A percentile compares a stretch with the other conserved stretches of the same genome.
Evolutionary conservation across 495 filamentous ascomycete species (phyloP).

Genomic region (Lophium mytilinum): DNA sequence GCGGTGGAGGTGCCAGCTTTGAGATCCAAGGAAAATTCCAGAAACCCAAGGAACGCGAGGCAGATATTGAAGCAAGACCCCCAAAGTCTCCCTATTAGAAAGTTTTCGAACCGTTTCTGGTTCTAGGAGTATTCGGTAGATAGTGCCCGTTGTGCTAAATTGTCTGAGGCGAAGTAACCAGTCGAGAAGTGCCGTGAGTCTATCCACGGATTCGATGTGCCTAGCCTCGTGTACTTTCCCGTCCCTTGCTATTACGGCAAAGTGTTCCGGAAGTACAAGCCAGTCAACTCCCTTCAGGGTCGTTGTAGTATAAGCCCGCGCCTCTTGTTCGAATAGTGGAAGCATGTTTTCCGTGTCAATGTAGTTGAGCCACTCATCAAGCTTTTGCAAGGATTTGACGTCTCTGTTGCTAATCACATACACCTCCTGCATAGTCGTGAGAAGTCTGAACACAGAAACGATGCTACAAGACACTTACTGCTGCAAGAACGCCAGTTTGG

Average conservation of each 20-base stretch:
- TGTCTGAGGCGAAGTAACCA: too few species aligned
- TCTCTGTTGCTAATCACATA: constrained; percentile 49
- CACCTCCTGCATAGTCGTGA: constrained; percentile 34
- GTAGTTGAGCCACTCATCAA: constrained; percentile 44
- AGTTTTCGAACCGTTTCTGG: too few species aligned
- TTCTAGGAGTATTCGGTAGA: too few species aligned
- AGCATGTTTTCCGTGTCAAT: constrained; percentile 40
- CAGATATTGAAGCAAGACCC: too few species aligned
- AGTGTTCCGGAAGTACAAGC: constrained; percentile 23
- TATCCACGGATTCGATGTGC: too few species aligned
- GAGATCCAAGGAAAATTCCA: constrained; percentile 19
- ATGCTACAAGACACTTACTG: constrained; percentile 26
- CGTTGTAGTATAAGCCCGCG: constrained; percentile 36
- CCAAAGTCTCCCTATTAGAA: too few species aligned
- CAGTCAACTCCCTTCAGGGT: constrained; percentile 32
- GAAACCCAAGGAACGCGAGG: too few species aligned
- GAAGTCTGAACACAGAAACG: background rate
- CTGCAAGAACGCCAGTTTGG: constrained; percentile 34
- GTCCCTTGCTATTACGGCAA: constrained; percentile 28
- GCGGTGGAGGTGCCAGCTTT: constrained; percentile 16
- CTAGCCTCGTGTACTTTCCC: too few species aligned
- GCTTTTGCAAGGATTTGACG: constrained; percentile 35
- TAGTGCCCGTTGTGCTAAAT: too few species aligned
- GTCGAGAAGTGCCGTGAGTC: too few species aligned
- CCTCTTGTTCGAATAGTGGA: constrained; percentile 38